These are phyloP conservation scores for Puccinia polysora DNA, from an alignment of 1,284 basidiomycete species.

Conservation along the genomic window DNA sequence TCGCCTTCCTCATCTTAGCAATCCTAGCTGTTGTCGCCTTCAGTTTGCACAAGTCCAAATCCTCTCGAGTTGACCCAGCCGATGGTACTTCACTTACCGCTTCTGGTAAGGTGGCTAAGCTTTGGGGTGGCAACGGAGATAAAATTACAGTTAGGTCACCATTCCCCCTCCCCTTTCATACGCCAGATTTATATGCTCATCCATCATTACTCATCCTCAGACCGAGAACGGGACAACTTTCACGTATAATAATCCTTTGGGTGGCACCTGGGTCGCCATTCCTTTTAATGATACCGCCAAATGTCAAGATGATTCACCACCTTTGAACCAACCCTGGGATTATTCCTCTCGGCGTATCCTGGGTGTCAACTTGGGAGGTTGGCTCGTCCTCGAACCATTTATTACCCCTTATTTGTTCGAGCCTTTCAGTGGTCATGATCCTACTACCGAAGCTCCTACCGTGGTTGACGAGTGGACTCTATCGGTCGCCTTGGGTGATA, in stretches of 20 bases:
- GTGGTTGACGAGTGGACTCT: slow-evolving; percentile 76
- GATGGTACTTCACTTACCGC: no score
- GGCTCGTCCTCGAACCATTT: slow-evolving; percentile 86
- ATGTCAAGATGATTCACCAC: slow-evolving; percentile 56
- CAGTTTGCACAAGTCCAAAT: background rate
- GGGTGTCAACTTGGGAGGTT: slow-evolving; percentile 83
- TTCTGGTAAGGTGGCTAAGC: slow-evolving; percentile 13
- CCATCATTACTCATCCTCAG: background rate
- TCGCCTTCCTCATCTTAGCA: no score
- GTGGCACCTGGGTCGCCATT: slow-evolving; percentile 53
- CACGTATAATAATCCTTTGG: slow-evolving; percentile 44
- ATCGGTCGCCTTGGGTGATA: slow-evolving; percentile 62
- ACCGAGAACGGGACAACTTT: slow-evolving; percentile 38
- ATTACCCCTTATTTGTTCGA: slow-evolving; percentile 53
- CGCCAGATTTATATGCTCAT: background rate
- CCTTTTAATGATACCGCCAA: slow-evolving; percentile 72
- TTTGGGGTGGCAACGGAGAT: slow-evolving; percentile 41
- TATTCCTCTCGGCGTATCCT: slow-evolving; percentile 47
- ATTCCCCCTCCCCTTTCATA: background rate
- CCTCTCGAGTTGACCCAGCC: no score
- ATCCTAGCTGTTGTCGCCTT: no score
- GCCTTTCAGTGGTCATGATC: slow-evolving; percentile 51
- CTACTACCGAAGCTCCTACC: slow-evolving; percentile 38
- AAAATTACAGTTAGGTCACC: slow-evolving; percentile 30
- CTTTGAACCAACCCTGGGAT: slow-evolving; percentile 48